Base-by-base conservation (phyloP, 139 green algal species). In the Auxenochlorella pyrenoidosa region DNA sequence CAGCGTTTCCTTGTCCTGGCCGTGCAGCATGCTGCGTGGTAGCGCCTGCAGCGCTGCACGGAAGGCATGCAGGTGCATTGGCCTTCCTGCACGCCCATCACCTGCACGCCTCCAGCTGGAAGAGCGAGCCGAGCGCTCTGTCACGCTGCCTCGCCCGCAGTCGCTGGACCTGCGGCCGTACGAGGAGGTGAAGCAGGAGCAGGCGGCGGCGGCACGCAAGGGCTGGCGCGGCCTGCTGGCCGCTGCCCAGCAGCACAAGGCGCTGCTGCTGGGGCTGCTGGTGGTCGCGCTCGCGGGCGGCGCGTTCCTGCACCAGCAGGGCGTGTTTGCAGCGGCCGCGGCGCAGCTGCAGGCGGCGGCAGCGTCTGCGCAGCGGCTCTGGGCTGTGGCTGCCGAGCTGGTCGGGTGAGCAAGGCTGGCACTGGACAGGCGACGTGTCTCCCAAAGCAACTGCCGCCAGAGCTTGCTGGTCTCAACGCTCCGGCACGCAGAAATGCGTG, bases 311-410 rank as follows among this genome's bases (percentile, higher is more conserved):
- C 43, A 88, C 32, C 44, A 86, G 41, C 44, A 82, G 34, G 88
- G 88, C 78, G 75, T 65, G 78, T 47, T 89, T 63, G 91, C 88
- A 13, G 88, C 85, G 47, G 3, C 73, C 79, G 87, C 84, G 54
- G 81, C 84, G 34, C 12, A 78, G 34, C 43, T 70, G 47, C 54
- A 75, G 79, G 82, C 81, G 24, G 88, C 82, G 18, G 88, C 83
- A 5, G 60, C 38, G 19, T 65, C 86, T 5, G 80, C 84, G 2
- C 73, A 75, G 59, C 73, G 84, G 41, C 75, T 86, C 28, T 85
- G 85, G 85, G 80, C 72, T 6, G 65, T 75, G 36, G 86, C 68
- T 18, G 40, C 26, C 41, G 81, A 51, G 32, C 38, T 93, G 43
- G 82, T 88, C 24, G 73, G 34, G 22, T 73, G 79, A 19, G 79